Conservation (phyloP, 495 filamentous ascomycete genomes). For the Penicillium bovifimosum region DNA sequence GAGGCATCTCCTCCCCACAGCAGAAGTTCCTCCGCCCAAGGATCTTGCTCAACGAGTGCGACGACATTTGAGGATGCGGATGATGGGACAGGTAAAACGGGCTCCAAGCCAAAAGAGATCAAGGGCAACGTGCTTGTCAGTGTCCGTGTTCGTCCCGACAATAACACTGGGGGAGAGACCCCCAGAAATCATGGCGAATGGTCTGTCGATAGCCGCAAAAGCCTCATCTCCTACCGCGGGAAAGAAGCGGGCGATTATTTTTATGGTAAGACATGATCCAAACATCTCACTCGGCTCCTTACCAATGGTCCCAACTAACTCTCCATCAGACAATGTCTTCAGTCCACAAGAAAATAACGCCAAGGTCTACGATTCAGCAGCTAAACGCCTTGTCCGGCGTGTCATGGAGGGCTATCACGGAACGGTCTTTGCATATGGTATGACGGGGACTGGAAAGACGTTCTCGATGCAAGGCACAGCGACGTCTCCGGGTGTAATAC, state of each 20-base stretch:
- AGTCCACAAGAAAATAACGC: slow-evolving; percentile 86
- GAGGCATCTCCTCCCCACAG: slow-evolving; percentile 83
- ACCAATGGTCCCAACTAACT: slow-evolving; percentile 1
- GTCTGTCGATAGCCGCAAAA: slow-evolving; percentile 81
- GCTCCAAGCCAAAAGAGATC: slow-evolving; percentile 49
- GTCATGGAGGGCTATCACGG: slow-evolving; percentile 99
- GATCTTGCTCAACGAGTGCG: slow-evolving; percentile 83
- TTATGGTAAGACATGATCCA: slow-evolving; percentile 63
- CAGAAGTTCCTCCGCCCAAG: slow-evolving; percentile 82
- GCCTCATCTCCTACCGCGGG: slow-evolving; percentile 75
- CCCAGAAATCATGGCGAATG: slow-evolving; percentile 72
- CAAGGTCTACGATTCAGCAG: slow-evolving; percentile 85
- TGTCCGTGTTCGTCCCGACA: slow-evolving; percentile 85
- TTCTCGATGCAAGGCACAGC: slow-evolving; percentile 99
- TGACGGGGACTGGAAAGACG: slow-evolving; percentile 98
- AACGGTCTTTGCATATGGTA: slow-evolving; percentile 97
- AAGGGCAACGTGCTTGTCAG: slow-evolving; percentile 97
- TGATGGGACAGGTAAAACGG: slow-evolving; percentile 31
- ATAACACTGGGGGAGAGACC: slow-evolving; percentile 49
- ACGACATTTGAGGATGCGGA: slow-evolving; percentile 73
- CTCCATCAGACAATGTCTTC: slow-evolving; percentile 81
- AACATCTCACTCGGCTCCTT: neutral
- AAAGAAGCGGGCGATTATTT: slow-evolving; percentile 88
- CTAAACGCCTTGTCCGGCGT: slow-evolving; percentile 87
- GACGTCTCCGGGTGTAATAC: slow-evolving; percentile 94